Base-by-base conservation (phyloP, 2,329 filamentous ascomycete genomes). In the Trichothecium sympodiale region DNA sequence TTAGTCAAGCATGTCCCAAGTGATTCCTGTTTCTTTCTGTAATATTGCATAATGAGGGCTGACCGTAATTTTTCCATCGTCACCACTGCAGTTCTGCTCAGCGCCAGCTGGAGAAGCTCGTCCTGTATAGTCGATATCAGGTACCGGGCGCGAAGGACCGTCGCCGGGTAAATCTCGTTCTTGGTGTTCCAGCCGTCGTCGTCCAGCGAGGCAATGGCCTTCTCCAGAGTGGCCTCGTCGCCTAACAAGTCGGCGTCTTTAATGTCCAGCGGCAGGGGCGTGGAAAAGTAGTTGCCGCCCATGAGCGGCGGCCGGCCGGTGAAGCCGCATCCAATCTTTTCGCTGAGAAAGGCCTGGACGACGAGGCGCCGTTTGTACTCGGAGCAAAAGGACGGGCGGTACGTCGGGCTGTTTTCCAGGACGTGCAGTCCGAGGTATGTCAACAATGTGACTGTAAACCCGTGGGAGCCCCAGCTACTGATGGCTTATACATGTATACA, bases 221-320 rank as follows among this genome's bases (percentile, higher is more conserved):
- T 16, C 1, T 55, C 39, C 5, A 45, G 42, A 1, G 48, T 44
- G 4, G 50, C 47, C 16, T 17, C n/a, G 14, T 33, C 31, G 54
- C 53, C 16, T 59, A 50, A 4, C 64, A 42, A n/a, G 47, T 47
- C 14, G 3, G 56, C 49, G 38, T 61, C 58, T 14, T 41, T 46
- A 12, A 65, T 39, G 37, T 65, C 61, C 5, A 64, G 48, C 3
- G 61, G 61, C 10, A 59, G 41, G 1, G 60, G 55, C 5, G 61
- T 61, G 3, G 56, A 56, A 10, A 54, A 44, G 38, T 57, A 65
- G 2, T 47, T 46, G 10, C 49, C 50, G 27, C 52, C 52, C 15
- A 64, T 37, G 1, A 62, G 46, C 0, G 60, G 61, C 3, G 62
- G 62, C 5, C 62, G 45, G 1, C 62, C 63, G 2, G 61, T 63